phyloP scores from a whole-genome alignment of 768 basidiomycete genomes.

The Naematelia aurantialba region DNA sequence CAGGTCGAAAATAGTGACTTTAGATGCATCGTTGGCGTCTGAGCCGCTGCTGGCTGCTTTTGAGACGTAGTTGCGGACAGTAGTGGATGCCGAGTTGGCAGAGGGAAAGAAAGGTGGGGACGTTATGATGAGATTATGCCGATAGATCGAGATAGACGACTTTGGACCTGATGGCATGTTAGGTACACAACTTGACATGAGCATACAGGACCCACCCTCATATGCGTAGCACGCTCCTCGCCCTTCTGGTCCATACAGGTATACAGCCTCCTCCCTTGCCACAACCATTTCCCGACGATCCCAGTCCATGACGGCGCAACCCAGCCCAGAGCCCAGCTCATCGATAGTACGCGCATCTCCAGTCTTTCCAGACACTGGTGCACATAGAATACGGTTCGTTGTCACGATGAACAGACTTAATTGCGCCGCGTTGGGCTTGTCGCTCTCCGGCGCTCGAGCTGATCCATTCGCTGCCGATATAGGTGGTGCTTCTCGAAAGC shows the following conservation, averaged over 20 bases:
- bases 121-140: conserved; percentile 84
- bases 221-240: conserved; percentile 82
- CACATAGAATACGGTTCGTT: conserved; percentile 67
- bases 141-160: conserved; percentile 67
- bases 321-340: conserved; percentile 77
- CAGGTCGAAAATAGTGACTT: conserved; percentile 77
- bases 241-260: conserved; percentile 75
- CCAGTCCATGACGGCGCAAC: conserved; percentile 80
- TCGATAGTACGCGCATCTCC: conserved; percentile 67
- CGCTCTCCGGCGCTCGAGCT: conserved; percentile 30
- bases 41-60: conserved; percentile 62
- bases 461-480: conserved; percentile 21
- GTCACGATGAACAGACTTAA: conserved; percentile 79
- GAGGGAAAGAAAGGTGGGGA: conserved; percentile 75
- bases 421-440: conserved; percentile 19
- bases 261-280: conserved; percentile 87
- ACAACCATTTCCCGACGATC: conserved; percentile 65
- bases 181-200: not conserved
- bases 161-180: conserved; percentile 59
- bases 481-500: conserved; percentile 66
- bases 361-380: conserved; percentile 69
- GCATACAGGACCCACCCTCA: conserved; percentile 62
- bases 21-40: conserved; percentile 53
- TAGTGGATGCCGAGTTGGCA: conserved; percentile 64
- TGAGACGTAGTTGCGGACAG: conserved; percentile 68